Evolutionary conservation across 1,284 basidiomycete species (phyloP), one percentile per base, ranked within the genome.

Genomic region (Sanguinoderma infundibulare): DNA sequence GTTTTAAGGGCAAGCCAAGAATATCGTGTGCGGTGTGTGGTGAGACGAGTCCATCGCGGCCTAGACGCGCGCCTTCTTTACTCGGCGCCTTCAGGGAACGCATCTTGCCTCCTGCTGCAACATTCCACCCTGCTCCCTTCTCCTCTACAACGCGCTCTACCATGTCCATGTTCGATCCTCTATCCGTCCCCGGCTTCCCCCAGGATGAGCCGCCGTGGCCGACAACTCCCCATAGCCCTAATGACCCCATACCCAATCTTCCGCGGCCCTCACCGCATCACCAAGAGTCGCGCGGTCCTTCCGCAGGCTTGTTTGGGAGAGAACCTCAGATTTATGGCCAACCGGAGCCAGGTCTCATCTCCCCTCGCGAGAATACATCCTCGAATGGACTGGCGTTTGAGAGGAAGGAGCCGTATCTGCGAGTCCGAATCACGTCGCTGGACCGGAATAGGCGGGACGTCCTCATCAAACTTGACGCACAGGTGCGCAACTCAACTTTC

Each of bases 361-460:
- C 92, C 24, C 92, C 91, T 12, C 78, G 83, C 56, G 80, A 83
- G 1, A 86, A 85, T 26, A 79, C 83, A 2, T 81, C 82, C 24
- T 80, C 86, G 0, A 92, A 91, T 71, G 91, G 91, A 3, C 74
- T 78, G 26, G 86, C 80, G 63, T 89, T 84, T 65, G 92, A 94
- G 78, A 90, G 84, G 75, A 79, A 78, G 36, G 91, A 91, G 67
- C 92, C 92, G 30, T 96, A 92, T 75, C 81, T 98, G 65, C 84
- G 93, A 69, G 91, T 96, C 50, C 84, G 94, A 71, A 91, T 98
- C 63, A 92, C 92, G 12, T 91, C 89, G 15, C 77, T 98, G 70
- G 96, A 98, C 77, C 86, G 96, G 76, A 98, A 98, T 78, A 84
- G 94, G 74, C 86, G 95, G 70, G 96, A 98, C 72, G 89, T 96